Evolutionary conservation across 2,329 filamentous ascomycete species (phyloP).

Genomic region (Nemania sp.): DNA sequence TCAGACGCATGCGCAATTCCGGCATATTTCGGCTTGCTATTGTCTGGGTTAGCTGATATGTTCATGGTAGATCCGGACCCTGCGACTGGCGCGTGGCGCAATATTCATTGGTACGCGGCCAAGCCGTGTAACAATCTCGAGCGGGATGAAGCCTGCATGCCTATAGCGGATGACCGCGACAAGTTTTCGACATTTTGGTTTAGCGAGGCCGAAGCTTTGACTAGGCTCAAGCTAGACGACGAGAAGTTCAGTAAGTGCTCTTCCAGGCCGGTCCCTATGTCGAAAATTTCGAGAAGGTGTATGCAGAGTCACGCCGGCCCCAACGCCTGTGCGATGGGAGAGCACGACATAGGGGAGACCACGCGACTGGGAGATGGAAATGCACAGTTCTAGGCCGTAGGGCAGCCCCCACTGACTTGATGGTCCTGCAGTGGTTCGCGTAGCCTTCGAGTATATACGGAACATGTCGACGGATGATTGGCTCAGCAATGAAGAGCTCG

Average conservation of each 20-base stretch:
- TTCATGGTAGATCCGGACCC: slow-evolving; percentile 36
- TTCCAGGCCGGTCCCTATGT: not conserved
- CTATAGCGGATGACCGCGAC: slow-evolving; percentile 32
- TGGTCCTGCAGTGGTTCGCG: slow-evolving; percentile 33
- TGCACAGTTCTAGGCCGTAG: not conserved
- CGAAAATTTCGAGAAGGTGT: not conserved
- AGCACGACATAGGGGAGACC: slow-evolving; percentile 6
- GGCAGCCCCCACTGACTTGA: slow-evolving; percentile 20
- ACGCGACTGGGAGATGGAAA: not conserved
- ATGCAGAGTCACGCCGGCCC: slow-evolving; percentile 1
- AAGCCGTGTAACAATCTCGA: slow-evolving; percentile 28
- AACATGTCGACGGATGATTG: slow-evolving; percentile 36
- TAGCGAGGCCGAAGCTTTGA: slow-evolving; percentile 32
- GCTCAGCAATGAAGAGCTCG: slow-evolving; percentile 28
- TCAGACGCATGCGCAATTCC: slow-evolving; percentile 12
- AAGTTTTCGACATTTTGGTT: slow-evolving; percentile 39
- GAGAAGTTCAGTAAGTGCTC: slow-evolving; percentile 38
- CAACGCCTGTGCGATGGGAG: not conserved
- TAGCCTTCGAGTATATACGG: slow-evolving; percentile 34
- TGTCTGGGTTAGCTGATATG: slow-evolving; percentile 16
- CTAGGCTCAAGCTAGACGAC: slow-evolving; percentile 36
- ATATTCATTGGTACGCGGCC: slow-evolving; percentile 36
- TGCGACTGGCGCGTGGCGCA: slow-evolving; percentile 35
- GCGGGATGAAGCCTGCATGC: slow-evolving; percentile 36
- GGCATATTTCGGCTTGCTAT: not conserved